Conservation (phyloP, 768 basidiomycete species). For the Lactarius trivialis region DNA sequence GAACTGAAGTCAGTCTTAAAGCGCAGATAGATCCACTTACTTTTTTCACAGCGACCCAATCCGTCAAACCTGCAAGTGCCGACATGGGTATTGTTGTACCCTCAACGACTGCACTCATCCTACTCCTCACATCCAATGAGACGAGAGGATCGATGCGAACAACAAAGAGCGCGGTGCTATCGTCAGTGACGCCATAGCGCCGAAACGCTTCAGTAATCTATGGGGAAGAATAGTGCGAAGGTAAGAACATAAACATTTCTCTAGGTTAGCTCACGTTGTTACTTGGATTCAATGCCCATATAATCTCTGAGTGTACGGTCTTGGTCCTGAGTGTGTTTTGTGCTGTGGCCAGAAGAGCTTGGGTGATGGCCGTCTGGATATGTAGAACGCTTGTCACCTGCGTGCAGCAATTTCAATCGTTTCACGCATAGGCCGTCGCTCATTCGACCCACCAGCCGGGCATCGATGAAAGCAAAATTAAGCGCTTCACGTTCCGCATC, state of each 20-base stretch:
- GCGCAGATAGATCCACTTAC: constrained; percentile 33
- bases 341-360: constrained; percentile 65
- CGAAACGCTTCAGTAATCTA: constrained; percentile 87
- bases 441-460: constrained; percentile 49
- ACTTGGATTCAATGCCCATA: constrained; percentile 82
- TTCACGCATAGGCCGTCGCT: not conserved
- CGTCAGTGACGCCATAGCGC: constrained; percentile 76
- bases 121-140: constrained; percentile 37
- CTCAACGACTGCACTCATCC: constrained; percentile 51
- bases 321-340: constrained; percentile 65
- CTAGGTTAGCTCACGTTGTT: constrained; percentile 55
- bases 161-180: constrained; percentile 58
- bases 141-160: constrained; percentile 52
- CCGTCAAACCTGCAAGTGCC: constrained; percentile 43
- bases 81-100: constrained; percentile 49
- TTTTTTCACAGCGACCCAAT: constrained; percentile 73
- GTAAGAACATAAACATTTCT: not conserved
- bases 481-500: constrained; percentile 67
- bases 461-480: constrained; percentile 90
- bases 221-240: not conserved
- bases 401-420: constrained; percentile 9
- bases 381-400: constrained; percentile 81
- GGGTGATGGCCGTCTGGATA: constrained; percentile 76
- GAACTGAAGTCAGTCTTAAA: constrained; percentile 29
- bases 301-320: constrained; percentile 85